Evolutionary conservation across 2,329 filamentous ascomycete species (phyloP), one percentile per base, ranked within the genome.

Genomic region (Penicillium sp.): DNA sequence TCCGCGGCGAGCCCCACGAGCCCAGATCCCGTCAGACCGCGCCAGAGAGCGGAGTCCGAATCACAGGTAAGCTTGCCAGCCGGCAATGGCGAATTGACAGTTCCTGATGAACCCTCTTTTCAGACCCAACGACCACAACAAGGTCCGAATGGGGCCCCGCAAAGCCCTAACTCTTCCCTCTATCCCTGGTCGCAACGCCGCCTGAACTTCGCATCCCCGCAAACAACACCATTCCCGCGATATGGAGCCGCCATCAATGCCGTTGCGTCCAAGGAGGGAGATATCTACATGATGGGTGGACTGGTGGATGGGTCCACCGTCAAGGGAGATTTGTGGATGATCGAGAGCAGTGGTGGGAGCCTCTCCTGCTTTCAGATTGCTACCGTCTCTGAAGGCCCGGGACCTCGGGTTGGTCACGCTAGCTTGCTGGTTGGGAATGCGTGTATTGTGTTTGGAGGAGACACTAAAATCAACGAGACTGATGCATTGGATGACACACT

Each of bases 401-500:
- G 95, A 4, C 95, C 96, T 1, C 86, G 95, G 78, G 95, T 99
- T 52, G 95, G 95, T 3, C 95, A 99, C 77, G 84, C 93, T 21
- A 96, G 93, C 80, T 80, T 99, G 68, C 82, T 99, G 16, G 95
- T 99, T 53, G 96, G 96, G 56, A 99, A 99, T 75, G 95, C 95
- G 0, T 99, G 98, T 73, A 99, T 99, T 66, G 95, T 99, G 13
- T 99, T 98, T 71, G 96, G 95, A 49, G 95, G 95, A 71, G 96
- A 99, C 74, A 99, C 95, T 51, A 99, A 99, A 76, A 89, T 96
- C 72, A 92, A 97, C 54, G 95, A 98, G 70, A 86, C 86, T 31
- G 95, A 99, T 75, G 83, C 90, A 48, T 80, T 99, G 56, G 95
- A 99, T 69, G 93, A 99, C 77, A 98, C 95, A 0, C 80, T 99